Evolutionary conservation across 495 filamentous ascomycete genomes (phyloP), one percentile per base, ranked within the genome.

Genomic region (Lasiosphaeria miniovina): DNA sequence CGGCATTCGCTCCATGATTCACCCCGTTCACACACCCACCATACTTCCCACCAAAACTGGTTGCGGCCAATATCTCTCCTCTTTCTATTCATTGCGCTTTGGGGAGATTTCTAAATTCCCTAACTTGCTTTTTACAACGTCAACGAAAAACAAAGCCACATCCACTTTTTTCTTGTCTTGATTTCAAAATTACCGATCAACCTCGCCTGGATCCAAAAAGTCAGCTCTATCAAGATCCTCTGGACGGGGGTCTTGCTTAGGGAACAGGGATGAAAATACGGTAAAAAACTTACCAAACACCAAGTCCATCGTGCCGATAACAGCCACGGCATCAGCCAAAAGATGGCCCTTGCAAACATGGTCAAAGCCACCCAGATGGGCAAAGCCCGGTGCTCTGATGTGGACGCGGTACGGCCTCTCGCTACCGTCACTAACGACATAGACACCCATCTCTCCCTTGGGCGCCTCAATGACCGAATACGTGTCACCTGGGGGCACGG

Each of bases 361-460:
- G 72, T 99, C 94, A 70, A 99, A 96, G 59, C 90, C 90, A 63
- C 85, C 85, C 71, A 99, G 77, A 83, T 99, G 94, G 50, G 94
- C 95, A 68, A 99, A 99, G 56, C 94, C 94, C 41, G 94, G 94
- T 40, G 95, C 93, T 64, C 94, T 85, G 67, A 99, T 96, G 82
- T 97, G 96, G 77, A 96, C 96, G 66, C 95, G 83, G 79, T 99
- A 99, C 45, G 94, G 94, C 61, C 94, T 80, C 82, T 99, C 94
- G 68, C 84, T 94, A 54, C 94, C 94, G 72, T 99, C 94, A 72
- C 87, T 91, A 61, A 99, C 95, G n/a, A 99, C 77, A 73, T 87
- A 99, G 36, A 99, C 94, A 70, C 87, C 94, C 94, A 99, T 99
- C 80, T 99, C 94, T 68, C 94, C 94, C 86, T 99, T 99, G 57